Base-by-base conservation (phyloP, 2,329 filamentous ascomycete genomes). In the Graphilbum ipis-grandicollis region DNA sequence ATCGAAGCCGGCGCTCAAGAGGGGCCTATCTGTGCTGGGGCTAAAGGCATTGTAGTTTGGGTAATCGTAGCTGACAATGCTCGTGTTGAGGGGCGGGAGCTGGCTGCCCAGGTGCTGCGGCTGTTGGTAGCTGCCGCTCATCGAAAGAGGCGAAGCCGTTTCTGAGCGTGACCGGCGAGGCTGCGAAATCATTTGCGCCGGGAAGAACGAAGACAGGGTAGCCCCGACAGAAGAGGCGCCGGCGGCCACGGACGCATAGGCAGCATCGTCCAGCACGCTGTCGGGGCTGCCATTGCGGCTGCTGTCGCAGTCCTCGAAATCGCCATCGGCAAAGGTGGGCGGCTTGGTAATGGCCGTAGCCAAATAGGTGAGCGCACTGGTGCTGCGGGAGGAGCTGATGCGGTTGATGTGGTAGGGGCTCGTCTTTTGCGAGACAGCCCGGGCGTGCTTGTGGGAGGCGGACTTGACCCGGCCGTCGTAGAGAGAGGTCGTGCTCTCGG, bases 401-500 rank as follows among this genome's bases (percentile, higher is more conserved):
- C 71, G 65, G 49, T 59, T 67, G 31, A 75, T 61, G 41, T 67
- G 65, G 46, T 78, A 78, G 17, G 74, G 71, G 23, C 68, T 68
- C 46, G 63, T 67, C 52, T 75, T 75, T 45, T 75, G 71, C 22
- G 70, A 65, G 25, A 64, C 63, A 23, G 65, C 63, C 44, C 70
- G 70, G 47, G 66, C 62, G 52, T 69, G 68, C 56, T 74, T 75
- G 50, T 71, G 63, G 12, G 65, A 58, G n/a, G 32, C 14, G 14
- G 72, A 67, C 48, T 72, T 76, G 57, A 74, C 72, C 47, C 76
- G 69, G 35, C 72, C 72, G 47, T 75, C 67, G 45, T 73, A 65
- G 48, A 78, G 73, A 45, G 75, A 71, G 34, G 64, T 64, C 38
- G 65, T 54, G 37, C 61, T 65, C 42, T 78, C 74, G 5, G 72